Evolutionary conservation across 768 basidiomycete genomes (phyloP).

Genomic region (Kwoniella dejecticola): DNA sequence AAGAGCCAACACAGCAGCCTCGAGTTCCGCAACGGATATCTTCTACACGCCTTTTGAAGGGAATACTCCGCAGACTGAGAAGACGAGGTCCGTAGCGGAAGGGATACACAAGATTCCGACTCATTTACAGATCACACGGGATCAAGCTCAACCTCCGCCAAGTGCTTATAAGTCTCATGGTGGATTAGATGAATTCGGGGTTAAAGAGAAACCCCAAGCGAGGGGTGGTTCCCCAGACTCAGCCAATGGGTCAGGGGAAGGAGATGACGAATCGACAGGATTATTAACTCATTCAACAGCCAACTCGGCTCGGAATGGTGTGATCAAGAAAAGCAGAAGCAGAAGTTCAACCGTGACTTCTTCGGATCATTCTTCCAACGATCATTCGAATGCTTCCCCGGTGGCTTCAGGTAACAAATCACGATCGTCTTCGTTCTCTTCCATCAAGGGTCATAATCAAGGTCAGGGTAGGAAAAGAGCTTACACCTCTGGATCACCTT

Average conservation of each 20-base stretch:
- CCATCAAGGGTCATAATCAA: background rate
- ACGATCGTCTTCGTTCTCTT: conserved; percentile 6
- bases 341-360: background rate
- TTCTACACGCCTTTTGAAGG: conserved; percentile 21
- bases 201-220: conserved; percentile 1
- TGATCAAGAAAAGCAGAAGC: conserved; percentile 2
- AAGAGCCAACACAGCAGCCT: conserved; percentile 6
- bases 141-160: background rate
- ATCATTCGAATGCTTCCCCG: background rate
- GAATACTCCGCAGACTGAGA: conserved; percentile 18
- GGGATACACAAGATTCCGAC: conserved; percentile 7
- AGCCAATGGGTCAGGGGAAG: conserved; percentile 2
- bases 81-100: conserved; percentile 7
- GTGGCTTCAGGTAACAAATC: background rate
- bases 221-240: conserved; percentile 9
- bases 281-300: conserved; percentile 5
- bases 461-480: background rate
- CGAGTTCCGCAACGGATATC: conserved; percentile 15
- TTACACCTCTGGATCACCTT: background rate
- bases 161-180: conserved; percentile 2
- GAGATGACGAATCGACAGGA: conserved; percentile 17
- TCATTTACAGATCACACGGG: background rate
- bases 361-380: background rate
- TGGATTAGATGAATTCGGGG: conserved; percentile 11
- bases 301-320: conserved; percentile 4